Evolutionary conservation across 768 basidiomycete species (phyloP).

Genomic region (Boletus rubescentipes): DNA sequence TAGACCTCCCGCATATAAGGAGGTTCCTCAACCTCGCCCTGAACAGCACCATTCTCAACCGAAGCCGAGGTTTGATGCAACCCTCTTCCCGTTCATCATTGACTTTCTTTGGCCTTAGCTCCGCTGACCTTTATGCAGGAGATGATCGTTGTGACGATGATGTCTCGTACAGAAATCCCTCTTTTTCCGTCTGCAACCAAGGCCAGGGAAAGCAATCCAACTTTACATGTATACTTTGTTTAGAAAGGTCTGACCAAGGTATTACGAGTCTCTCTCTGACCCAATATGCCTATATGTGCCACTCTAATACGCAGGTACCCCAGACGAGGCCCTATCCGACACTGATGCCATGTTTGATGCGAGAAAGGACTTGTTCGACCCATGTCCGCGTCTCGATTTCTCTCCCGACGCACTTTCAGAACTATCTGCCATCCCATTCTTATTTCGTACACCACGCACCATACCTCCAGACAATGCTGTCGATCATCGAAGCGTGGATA

Average conservation of each 20-base stretch:
- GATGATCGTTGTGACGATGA: neutral
- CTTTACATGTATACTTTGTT: conserved; percentile 26
- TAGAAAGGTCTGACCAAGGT: conserved; percentile 18
- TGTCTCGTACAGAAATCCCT: neutral
- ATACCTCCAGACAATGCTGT: neutral
- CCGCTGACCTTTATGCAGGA: neutral
- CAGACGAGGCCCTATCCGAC: conserved; percentile 6
- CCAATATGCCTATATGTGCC: conserved; percentile 17
- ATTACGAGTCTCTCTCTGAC: conserved; percentile 5
- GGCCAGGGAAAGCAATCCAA: conserved; percentile 6
- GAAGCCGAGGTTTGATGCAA: conserved; percentile 17
- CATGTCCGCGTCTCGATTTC: conserved; percentile 12
- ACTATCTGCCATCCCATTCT: conserved; percentile 32
- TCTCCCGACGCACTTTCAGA: conserved; percentile 15
- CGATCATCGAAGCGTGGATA: neutral
- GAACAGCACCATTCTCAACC: neutral
- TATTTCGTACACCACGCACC: conserved; percentile 24
- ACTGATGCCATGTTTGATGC: neutral
- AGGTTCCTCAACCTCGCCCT: neutral
- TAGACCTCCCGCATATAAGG: conserved; percentile 16
- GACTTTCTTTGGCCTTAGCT: conserved; percentile 15
- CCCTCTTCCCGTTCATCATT: conserved; percentile 3
- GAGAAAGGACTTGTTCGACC: neutral
- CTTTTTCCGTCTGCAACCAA: conserved; percentile 18
- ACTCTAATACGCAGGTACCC: conserved; percentile 16